Evolutionary conservation across 768 basidiomycete species (phyloP).

Genomic region (Multifurca ochricompacta): DNA sequence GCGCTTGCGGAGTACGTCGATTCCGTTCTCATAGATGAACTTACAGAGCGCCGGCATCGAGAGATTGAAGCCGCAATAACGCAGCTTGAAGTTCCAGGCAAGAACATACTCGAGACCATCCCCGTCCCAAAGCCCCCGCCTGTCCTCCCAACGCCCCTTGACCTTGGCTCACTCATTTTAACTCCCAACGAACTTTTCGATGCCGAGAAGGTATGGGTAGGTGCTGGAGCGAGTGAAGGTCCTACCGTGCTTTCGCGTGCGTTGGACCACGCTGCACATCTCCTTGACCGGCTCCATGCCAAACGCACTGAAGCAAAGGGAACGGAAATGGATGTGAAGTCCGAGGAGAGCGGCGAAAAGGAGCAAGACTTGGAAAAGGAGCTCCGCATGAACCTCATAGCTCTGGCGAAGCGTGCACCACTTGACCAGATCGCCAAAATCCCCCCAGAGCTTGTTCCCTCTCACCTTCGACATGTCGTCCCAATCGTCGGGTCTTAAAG

Average conservation of each 20-base stretch:
- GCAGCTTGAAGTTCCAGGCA: not conserved
- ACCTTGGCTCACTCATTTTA: slow-evolving; percentile 37
- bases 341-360: slow-evolving; percentile 1
- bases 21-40: slow-evolving; percentile 7
- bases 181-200: slow-evolving; percentile 35
- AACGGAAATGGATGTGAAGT: slow-evolving; percentile 8
- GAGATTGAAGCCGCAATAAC: not conserved
- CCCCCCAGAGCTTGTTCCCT: slow-evolving; percentile 18
- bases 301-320: slow-evolving; percentile 19
- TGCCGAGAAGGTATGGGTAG: slow-evolving; percentile 31
- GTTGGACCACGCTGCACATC: slow-evolving; percentile 47
- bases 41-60: slow-evolving; percentile 18
- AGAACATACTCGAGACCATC: not conserved
- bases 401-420: slow-evolving; percentile 71
- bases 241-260: slow-evolving; percentile 48
- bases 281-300: slow-evolving; percentile 40
- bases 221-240: slow-evolving; percentile 28
- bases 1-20: slow-evolving; percentile 11
- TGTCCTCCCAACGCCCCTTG: slow-evolving; percentile 24
- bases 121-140: not conserved
- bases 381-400: slow-evolving; percentile 65
- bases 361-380: slow-evolving; percentile 50
- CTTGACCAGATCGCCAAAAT: slow-evolving; percentile 35
- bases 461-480: slow-evolving; percentile 17
- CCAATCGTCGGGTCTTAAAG: slow-evolving; percentile 18